Percentiles rank a stretch among this genome's conserved stretches.
Conservation (phyloP, 1,139 yeast genomes). For the Blastobotrys aristatus region DNA sequence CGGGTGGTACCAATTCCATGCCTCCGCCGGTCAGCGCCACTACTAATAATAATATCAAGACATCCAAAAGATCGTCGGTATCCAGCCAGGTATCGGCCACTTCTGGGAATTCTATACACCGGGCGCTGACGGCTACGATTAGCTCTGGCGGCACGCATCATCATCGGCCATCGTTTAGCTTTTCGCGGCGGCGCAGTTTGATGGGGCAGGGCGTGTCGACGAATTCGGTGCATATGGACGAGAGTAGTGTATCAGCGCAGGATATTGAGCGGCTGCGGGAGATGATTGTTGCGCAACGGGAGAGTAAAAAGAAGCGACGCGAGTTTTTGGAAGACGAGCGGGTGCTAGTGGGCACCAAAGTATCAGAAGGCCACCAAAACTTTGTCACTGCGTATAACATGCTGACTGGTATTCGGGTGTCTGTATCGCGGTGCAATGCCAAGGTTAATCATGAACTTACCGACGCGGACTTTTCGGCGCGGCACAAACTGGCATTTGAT, state of each 20-base stretch:
- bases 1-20: slow-evolving; percentile 1
- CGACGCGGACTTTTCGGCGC: slow-evolving; percentile 62
- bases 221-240: slow-evolving; percentile 15
- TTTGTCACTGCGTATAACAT: slow-evolving; percentile 93
- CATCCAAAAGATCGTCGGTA: slow-evolving; percentile 11
- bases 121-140: slow-evolving; percentile 9
- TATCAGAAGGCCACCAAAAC: slow-evolving; percentile 88
- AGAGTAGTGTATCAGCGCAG: slow-evolving; percentile 17
- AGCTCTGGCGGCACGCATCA: background rate
- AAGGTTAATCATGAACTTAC: slow-evolving; percentile 72
- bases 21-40: background rate
- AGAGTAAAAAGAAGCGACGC: slow-evolving; percentile 38
- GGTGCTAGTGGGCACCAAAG: slow-evolving; percentile 73
- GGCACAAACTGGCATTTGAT: slow-evolving; percentile 80
- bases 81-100: slow-evolving; percentile 15
- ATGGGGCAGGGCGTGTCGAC: slow-evolving; percentile 15
- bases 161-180: slow-evolving; percentile 27
- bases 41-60: slow-evolving; percentile 1
- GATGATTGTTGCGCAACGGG: slow-evolving; percentile 39
- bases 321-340: slow-evolving; percentile 54
- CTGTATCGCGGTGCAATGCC: slow-evolving; percentile 81
- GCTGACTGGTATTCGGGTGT: slow-evolving; percentile 94
- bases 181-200: slow-evolving; percentile 24
- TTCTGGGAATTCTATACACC: slow-evolving; percentile 8
- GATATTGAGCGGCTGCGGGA: slow-evolving; percentile 30